phyloP scores from a whole-genome alignment of 768 basidiomycete species.

The Daedaleopsis sinensis region DNA sequence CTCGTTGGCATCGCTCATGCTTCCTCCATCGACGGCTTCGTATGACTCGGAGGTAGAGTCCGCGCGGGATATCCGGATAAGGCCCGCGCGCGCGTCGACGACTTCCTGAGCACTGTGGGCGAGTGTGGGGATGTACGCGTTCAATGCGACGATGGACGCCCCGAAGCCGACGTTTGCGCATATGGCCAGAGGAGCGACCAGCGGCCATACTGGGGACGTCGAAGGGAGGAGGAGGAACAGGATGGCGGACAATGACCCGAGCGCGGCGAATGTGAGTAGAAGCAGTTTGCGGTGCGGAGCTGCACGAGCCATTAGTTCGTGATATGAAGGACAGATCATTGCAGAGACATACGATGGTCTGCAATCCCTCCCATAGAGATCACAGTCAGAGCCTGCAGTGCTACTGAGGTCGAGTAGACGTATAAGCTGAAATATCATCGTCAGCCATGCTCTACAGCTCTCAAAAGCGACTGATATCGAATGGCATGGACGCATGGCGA shows the following conservation, averaged over 20 bases:
- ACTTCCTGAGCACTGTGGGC: constrained; percentile 71
- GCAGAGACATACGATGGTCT: constrained; percentile 70
- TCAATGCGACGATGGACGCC: constrained; percentile 85
- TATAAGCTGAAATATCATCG: constrained; percentile 63
- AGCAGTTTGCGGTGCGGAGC: constrained; percentile 76
- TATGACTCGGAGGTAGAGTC: not conserved
- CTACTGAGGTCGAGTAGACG: constrained; percentile 85
- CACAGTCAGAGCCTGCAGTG: constrained; percentile 89
- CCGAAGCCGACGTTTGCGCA: constrained; percentile 87
- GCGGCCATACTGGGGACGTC: constrained; percentile 66
- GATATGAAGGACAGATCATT: too few relatives aligned
- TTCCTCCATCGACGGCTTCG: constrained; percentile 9
- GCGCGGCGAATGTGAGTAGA: constrained; percentile 71
- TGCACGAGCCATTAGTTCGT: constrained; percentile 29
- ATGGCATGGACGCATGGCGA: too few relatives aligned
- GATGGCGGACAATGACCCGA: constrained; percentile 70
- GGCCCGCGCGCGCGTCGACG: constrained; percentile 39
- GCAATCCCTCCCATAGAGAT: constrained; percentile 94
- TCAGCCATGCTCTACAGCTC: not conserved
- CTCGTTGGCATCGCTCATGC: constrained; percentile 2
- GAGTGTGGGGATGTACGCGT: constrained; percentile 81
- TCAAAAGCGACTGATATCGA: too few relatives aligned
- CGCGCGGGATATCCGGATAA: constrained; percentile 17
- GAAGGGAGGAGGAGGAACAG: constrained; percentile 78
- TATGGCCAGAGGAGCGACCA: constrained; percentile 71